Evolutionary conservation across 2,329 filamentous ascomycete species (phyloP).

Genomic region (Monilinia fructigena): DNA sequence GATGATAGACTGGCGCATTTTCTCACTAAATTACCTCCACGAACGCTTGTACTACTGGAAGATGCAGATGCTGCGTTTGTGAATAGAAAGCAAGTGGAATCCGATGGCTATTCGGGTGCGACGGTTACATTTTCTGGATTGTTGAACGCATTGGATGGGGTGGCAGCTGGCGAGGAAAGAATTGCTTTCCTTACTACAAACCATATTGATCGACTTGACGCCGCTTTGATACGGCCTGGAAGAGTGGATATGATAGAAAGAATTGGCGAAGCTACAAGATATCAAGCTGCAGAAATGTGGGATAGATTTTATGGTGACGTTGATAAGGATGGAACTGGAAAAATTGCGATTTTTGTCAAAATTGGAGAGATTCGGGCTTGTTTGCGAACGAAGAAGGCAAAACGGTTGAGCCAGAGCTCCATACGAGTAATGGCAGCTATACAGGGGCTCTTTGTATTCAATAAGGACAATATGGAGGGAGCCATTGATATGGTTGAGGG

Average conservation of each 20-base stretch:
- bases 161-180: conserved; percentile 92
- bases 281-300: conserved; percentile 87
- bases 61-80: conserved; percentile 53
- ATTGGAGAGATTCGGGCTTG: conserved; percentile 68
- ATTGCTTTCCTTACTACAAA: conserved; percentile 96
- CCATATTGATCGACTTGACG: conserved; percentile 80
- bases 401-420: conserved; percentile 28
- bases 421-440: conserved; percentile 89
- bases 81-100: conserved; percentile 58
- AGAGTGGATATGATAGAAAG: conserved; percentile 91
- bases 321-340: conserved; percentile 62
- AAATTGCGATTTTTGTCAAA: conserved; percentile 68
- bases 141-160: conserved; percentile 80
- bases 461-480: conserved; percentile 86
- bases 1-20: conserved; percentile 52
- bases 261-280: conserved; percentile 81
- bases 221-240: conserved; percentile 85
- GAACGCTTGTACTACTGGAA: conserved; percentile 56
- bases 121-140: conserved; percentile 82
- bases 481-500: conserved; percentile 78
- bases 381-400: conserved; percentile 54
- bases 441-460: conserved; percentile 91
- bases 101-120: conserved; percentile 36
- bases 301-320: conserved; percentile 89
- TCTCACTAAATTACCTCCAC: conserved; percentile 51